phyloP scores from a whole-genome alignment of 352 stramenopile species.

The Globisporangium emineosum region DNA sequence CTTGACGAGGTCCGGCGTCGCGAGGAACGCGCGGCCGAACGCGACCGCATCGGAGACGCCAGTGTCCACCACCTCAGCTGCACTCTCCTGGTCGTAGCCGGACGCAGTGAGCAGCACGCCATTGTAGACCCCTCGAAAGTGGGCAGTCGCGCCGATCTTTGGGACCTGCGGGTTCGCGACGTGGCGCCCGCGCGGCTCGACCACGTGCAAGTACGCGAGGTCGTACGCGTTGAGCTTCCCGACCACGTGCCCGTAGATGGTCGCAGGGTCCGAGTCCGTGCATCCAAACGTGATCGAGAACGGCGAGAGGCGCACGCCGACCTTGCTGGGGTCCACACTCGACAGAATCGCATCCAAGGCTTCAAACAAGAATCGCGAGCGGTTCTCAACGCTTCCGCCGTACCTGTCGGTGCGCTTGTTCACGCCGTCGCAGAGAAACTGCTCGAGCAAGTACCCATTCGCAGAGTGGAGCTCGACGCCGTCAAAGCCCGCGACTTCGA shows the following conservation, averaged over 20 bases:
- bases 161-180: slow-evolving; percentile 17
- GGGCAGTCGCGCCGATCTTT: slow-evolving; percentile 27
- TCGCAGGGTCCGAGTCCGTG: slow-evolving; percentile 20
- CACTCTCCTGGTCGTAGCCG: slow-evolving; percentile 26
- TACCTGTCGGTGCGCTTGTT: slow-evolving; percentile 80
- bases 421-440: slow-evolving; percentile 61
- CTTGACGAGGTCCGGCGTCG: slow-evolving; percentile 42
- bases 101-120: slow-evolving; percentile 31
- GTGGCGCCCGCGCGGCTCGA: slow-evolving; percentile 28
- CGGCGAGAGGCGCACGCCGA: slow-evolving; percentile 14
- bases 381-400: slow-evolving; percentile 73
- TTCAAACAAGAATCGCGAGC: slow-evolving; percentile 55
- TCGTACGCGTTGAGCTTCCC: slow-evolving; percentile 16
- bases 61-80: slow-evolving; percentile 16
- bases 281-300: slow-evolving; percentile 26
- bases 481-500: slow-evolving; percentile 83
- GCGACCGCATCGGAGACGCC: slow-evolving; percentile 31
- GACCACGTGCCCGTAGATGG: slow-evolving; percentile 23
- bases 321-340: slow-evolving; percentile 3
- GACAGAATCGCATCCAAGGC: slow-evolving; percentile 31
- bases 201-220: slow-evolving; percentile 33
- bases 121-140: slow-evolving; percentile 31
- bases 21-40: slow-evolving; percentile 46
- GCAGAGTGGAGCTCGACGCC: slow-evolving; percentile 83
- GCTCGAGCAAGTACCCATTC: slow-evolving; percentile 89